Percentiles rank a stretch among this genome's conserved stretches.
These are phyloP conservation scores for Naganishia sp. DNA, from an alignment of 1,284 basidiomycete genomes.

Conservation along the genomic window DNA sequence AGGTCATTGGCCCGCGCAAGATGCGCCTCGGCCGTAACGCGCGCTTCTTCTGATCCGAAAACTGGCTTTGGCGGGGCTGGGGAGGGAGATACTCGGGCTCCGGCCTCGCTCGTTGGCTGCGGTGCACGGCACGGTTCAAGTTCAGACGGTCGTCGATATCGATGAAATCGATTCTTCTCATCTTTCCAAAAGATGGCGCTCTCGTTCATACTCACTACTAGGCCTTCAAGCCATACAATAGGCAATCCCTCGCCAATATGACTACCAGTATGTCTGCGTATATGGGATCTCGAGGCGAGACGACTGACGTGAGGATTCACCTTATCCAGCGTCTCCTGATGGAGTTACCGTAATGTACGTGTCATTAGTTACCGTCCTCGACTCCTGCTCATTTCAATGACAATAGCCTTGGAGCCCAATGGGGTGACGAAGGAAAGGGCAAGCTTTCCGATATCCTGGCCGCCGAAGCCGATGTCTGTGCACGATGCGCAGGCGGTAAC, in stretches of 20 bases:
- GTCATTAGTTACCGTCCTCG: too few relatives aligned
- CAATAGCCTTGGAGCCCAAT: constrained; percentile 73
- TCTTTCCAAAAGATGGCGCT: constrained; percentile 28
- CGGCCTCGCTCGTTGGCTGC: not conserved
- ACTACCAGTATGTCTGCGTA: constrained; percentile 5
- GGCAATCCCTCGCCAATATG: constrained; percentile 1
- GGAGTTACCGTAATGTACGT: constrained; percentile 33
- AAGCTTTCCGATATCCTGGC: constrained; percentile 92
- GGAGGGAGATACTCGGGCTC: not conserved
- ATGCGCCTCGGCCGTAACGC: constrained; percentile 6
- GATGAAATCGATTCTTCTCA: constrained; percentile 15
- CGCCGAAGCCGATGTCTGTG: constrained; percentile 86
- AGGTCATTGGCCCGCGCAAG: constrained; percentile 1
- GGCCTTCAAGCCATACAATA: constrained; percentile 21
- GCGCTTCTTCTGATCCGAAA: constrained; percentile 8
- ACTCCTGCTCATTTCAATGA: not conserved
- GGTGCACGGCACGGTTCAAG: not conserved
- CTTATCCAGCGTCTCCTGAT: constrained; percentile 24
- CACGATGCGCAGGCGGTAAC: constrained; percentile 95
- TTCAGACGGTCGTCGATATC: constrained; percentile 6
- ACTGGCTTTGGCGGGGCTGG: not conserved
- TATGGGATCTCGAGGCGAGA: not conserved
- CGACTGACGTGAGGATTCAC: not conserved
- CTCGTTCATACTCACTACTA: constrained; percentile 12
- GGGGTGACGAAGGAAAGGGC: constrained; percentile 96